Evolutionary conservation across 345 rosid genomes (phyloP).

Genomic region (Tarenaya hassleriana): DNA sequence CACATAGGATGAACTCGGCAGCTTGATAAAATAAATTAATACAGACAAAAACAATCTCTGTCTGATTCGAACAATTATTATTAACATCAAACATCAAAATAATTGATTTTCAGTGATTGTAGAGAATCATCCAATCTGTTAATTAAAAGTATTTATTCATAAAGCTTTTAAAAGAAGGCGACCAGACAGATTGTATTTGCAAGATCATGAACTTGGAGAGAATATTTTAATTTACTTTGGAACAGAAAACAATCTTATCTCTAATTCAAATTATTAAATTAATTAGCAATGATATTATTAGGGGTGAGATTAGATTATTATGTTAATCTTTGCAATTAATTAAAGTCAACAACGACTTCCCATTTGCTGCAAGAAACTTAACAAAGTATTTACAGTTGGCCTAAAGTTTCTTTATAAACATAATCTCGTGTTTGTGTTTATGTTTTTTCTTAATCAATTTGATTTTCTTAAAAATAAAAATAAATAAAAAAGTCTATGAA

Average conservation of each 20-base stretch:
- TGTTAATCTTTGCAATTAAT: constrained; percentile 18
- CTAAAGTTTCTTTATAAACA: too few relatives aligned
- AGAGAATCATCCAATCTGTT: constrained; percentile 15
- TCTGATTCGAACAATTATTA: constrained; percentile 17
- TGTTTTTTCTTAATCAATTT: too few relatives aligned
- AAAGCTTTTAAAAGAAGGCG: constrained; percentile 11
- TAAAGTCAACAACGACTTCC: constrained; percentile 25
- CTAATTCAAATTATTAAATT: not conserved
- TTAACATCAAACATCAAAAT: constrained; percentile 12
- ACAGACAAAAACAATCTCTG: constrained; percentile 17
- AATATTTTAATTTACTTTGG: not conserved
- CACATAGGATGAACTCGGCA: too few relatives aligned
- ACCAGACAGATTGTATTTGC: constrained; percentile 16
- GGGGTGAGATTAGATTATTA: constrained; percentile 15
- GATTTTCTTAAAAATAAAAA: too few relatives aligned
- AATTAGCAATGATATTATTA: not conserved
- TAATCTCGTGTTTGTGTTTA: too few relatives aligned
- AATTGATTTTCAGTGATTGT: constrained; percentile 6
- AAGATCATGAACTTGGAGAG: constrained; percentile 8
- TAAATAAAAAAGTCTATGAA: too few relatives aligned
- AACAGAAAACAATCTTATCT: not conserved
- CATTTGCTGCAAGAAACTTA: constrained; percentile 20
- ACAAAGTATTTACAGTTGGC: too few relatives aligned
- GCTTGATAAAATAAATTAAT: not conserved
- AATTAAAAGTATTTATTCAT: constrained; percentile 3